Base-by-base conservation (phyloP, 352 stramenopile genomes). In the Phytophthora melonis region DNA sequence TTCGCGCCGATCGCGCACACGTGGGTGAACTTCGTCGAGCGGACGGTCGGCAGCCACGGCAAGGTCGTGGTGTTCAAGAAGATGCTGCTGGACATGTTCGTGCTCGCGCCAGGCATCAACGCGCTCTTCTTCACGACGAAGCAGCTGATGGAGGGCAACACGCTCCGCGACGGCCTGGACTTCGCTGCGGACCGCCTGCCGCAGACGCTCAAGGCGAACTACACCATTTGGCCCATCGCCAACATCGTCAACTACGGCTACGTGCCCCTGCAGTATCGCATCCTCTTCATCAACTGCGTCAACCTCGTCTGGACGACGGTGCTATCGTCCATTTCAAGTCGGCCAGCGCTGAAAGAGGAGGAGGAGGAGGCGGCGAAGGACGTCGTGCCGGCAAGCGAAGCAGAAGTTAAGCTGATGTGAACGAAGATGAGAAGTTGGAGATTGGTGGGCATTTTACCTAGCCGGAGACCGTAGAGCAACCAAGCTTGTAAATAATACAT, bases 1-100 rank as follows among this genome's bases (percentile, higher is more conserved):
- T 91, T 97, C 72, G 88, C 89, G 19, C 91, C 91, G 0, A 77
- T 82, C 58, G 92, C 88, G 59, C 89, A 98, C 75, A 93, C 86
- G 69, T 98, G 96, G 70, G 95, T 97, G 65, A 81, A 90, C 34
- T 71, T 94, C 11, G 69, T 97, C 8, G 90, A 98, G 64, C 65
- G 71, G 80, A 71, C 54, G 10, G 75, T 82, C n/a, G 66, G 71
- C 9, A 79, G 68, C 30, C 45, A 72, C 13, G 78, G 78, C n/a
- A 71, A 70, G 53, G 58, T 63, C 9, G 78, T 79, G 54, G 78
- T 82, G 23, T 52, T 72, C 61, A 80, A 84, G 68, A 84, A 84
- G 65, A 73, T 82, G 75, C 63, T 80, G 54, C 57, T 84, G 60
- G 78, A 84, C 62, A 67, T 72, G 71, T 53, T 84, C 19, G 68